These are phyloP conservation scores for Saturnispora silvae DNA, from an alignment of 805 yeast species.

Conservation along the genomic window DNA sequence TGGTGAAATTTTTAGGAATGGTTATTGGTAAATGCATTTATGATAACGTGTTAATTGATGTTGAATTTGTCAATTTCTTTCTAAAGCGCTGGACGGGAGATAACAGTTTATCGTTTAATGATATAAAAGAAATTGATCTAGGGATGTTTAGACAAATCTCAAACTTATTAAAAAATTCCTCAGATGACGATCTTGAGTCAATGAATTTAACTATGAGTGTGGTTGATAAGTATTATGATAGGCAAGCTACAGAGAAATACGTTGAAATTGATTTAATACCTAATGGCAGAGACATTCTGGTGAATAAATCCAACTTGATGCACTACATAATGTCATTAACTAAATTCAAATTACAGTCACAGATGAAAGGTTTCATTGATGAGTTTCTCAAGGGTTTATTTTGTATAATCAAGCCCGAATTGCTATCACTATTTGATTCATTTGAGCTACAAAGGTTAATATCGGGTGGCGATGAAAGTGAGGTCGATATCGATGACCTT, in stretches of 20 bases:
- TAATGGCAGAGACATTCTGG: slow-evolving; percentile 35
- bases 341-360: slow-evolving; percentile 62
- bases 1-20: slow-evolving; percentile 61
- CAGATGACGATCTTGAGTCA: slow-evolving; percentile 39
- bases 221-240: slow-evolving; percentile 34
- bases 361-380: slow-evolving; percentile 46
- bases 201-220: slow-evolving; percentile 61
- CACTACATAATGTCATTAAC: slow-evolving; percentile 72
- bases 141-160: slow-evolving; percentile 56
- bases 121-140: slow-evolving; percentile 58
- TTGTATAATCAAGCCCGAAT: slow-evolving; percentile 42
- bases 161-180: slow-evolving; percentile 46
- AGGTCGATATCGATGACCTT: slow-evolving; percentile 64
- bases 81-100: slow-evolving; percentile 46
- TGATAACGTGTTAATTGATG: slow-evolving; percentile 71
- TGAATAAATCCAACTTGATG: slow-evolving; percentile 43
- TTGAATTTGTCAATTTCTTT: slow-evolving; percentile 80
- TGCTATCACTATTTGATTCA: background rate
- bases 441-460: slow-evolving; percentile 74
- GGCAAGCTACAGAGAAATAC: slow-evolving; percentile 14
- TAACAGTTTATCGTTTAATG: slow-evolving; percentile 55
- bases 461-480: slow-evolving; percentile 65
- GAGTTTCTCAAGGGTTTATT: slow-evolving; percentile 63
- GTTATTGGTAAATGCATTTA: slow-evolving; percentile 83
- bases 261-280: slow-evolving; percentile 49